These are phyloP conservation scores for Magnaporthiopsis incrustans DNA, from an alignment of 2,329 filamentous ascomycete species.

Conservation along the genomic window DNA sequence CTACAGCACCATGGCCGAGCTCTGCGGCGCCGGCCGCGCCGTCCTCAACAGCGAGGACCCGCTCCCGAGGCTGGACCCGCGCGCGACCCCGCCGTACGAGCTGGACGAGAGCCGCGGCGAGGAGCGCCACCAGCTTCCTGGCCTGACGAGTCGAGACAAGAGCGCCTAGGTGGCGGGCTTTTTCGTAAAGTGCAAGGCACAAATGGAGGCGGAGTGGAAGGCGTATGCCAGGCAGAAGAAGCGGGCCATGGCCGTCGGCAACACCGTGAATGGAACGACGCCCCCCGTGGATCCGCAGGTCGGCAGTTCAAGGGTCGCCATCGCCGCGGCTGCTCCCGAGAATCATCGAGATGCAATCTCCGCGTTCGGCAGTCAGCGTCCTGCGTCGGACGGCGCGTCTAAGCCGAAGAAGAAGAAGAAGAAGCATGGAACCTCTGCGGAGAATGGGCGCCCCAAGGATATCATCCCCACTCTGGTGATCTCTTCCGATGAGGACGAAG, in stretches of 20 bases:
- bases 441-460: too few species aligned
- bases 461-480: background rate
- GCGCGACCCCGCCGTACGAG: constrained; percentile 1
- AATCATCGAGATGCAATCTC: background rate
- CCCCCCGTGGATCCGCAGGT: background rate
- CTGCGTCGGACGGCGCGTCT: too few species aligned
- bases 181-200: background rate
- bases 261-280: background rate
- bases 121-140: constrained; percentile 2
- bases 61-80: background rate
- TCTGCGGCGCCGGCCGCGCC: constrained; percentile 10
- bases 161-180: constrained; percentile 5
- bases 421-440: too few species aligned
- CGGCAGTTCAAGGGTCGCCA: background rate
- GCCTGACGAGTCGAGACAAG: constrained; percentile 6
- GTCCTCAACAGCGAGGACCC: constrained; percentile 5
- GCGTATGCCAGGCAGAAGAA: background rate
- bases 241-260: background rate
- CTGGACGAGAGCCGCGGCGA: constrained; percentile 2
- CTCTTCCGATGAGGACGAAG: background rate
- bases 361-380: background rate
- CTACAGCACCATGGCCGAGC: constrained; percentile 10
- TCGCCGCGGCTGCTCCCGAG: background rate
- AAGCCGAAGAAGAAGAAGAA: too few species aligned
- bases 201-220: constrained; percentile 3